These are phyloP conservation scores for Isatis lusitanica DNA, from an alignment of 441 rosid genomes.

Conservation along the genomic window DNA sequence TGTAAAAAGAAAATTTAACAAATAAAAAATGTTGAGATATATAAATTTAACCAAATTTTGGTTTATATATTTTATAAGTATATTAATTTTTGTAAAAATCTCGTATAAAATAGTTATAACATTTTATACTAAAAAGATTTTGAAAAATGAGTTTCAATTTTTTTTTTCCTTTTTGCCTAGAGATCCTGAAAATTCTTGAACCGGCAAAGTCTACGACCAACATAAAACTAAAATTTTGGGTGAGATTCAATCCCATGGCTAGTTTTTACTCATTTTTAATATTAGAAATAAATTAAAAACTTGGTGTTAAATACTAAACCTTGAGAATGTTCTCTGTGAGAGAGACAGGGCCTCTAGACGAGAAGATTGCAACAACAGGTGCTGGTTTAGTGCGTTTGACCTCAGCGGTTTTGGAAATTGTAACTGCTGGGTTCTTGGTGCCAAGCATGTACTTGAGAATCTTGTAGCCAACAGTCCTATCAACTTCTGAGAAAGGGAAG, in stretches of 20 bases:
- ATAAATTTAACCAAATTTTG: too few relatives aligned
- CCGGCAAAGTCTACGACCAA: too few relatives aligned
- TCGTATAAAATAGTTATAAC: too few relatives aligned
- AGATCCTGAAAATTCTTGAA: too few relatives aligned
- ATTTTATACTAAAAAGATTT: too few relatives aligned
- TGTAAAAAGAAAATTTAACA: too few relatives aligned
- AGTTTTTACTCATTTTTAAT: neutral
- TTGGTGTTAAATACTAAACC: constrained; percentile 37
- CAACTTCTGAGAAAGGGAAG: constrained; percentile 63
- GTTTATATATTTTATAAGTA: too few relatives aligned
- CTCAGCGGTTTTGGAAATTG: constrained; percentile 34
- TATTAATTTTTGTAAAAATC: too few relatives aligned
- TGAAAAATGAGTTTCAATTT: too few relatives aligned
- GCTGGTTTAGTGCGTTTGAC: constrained; percentile 54
- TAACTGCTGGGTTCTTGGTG: constrained; percentile 47
- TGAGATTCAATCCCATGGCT: neutral
- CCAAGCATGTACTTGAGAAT: constrained; percentile 58
- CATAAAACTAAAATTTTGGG: too few relatives aligned
- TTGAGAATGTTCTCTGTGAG: constrained; percentile 74
- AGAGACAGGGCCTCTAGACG: constrained; percentile 73
- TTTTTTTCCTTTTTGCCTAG: too few relatives aligned
- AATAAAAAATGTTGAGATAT: too few relatives aligned
- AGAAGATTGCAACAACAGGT: constrained; percentile 67
- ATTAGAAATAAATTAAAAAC: neutral
- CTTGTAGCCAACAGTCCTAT: constrained; percentile 43